These are phyloP conservation scores for Colletotrichum eleusines DNA, from an alignment of 2,329 filamentous ascomycete genomes.

Conservation along the genomic window DNA sequence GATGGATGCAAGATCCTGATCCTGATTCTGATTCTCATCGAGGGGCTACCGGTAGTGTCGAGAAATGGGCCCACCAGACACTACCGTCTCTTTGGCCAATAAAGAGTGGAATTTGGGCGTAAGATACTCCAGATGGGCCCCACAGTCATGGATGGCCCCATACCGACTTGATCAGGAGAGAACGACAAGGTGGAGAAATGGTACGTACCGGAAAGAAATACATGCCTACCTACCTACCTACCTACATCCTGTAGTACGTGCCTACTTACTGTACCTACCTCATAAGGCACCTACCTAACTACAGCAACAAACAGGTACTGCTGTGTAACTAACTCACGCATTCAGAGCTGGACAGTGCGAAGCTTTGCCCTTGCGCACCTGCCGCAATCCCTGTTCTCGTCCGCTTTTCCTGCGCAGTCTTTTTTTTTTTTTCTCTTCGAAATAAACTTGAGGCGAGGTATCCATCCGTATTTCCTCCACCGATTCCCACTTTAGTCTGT, in stretches of 20 bases:
- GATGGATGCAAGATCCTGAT: constrained; percentile 41
- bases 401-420: constrained; percentile 24
- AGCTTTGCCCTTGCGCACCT: not conserved
- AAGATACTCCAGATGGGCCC: not conserved
- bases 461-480: constrained; percentile 3
- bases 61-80: not conserved
- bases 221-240: too few relatives aligned
- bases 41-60: not conserved
- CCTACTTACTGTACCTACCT: too few relatives aligned
- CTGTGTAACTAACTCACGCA: too few relatives aligned
- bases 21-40: constrained; percentile 34
- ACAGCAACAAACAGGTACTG: too few relatives aligned
- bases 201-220: constrained; percentile 28
- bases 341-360: constrained; percentile 24
- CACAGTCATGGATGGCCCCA: too few relatives aligned
- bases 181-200: not conserved
- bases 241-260: too few relatives aligned
- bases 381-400: constrained; percentile 19
- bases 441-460: constrained; percentile 39
- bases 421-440: constrained; percentile 32
- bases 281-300: too few relatives aligned
- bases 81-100: constrained; percentile 22
- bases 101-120: not conserved
- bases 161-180: not conserved
- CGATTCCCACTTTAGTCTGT: not conserved